A percentile compares a stretch with the other conserved stretches of the same genome.
Evolutionary conservation across 257 asterid genomes (phyloP).

Genomic region (Marsdenia floribunda): DNA sequence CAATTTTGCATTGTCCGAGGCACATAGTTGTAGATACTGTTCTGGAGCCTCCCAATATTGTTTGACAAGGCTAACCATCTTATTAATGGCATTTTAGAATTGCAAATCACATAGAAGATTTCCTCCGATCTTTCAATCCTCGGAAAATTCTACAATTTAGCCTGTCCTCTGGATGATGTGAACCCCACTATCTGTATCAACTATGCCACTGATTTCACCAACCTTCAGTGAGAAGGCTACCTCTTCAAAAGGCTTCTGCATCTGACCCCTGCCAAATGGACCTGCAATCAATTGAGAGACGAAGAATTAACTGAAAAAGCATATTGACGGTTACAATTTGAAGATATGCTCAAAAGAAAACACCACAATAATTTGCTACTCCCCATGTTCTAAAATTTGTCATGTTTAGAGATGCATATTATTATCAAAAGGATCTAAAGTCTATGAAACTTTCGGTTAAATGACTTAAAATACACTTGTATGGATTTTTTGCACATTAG

Average conservation of each 20-base stretch:
- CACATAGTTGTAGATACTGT: constrained; percentile 1
- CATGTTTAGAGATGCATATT: not conserved
- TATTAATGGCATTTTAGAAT: not conserved
- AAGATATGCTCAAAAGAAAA: not conserved
- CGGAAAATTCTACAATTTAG: constrained; percentile 8
- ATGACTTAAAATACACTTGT: not conserved
- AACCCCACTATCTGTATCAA: constrained; percentile 88
- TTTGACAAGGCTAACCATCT: not conserved
- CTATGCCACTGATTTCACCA: constrained; percentile 76
- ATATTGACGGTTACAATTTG: not conserved
- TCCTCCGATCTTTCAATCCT: not conserved
- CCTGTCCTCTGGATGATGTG: constrained; percentile 81
- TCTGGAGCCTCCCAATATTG: not conserved
- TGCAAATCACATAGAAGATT: constrained; percentile 1
- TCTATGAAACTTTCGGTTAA: not conserved
- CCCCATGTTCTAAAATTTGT: not conserved
- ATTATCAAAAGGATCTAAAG: not conserved
- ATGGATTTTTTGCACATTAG: not conserved
- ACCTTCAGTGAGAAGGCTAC: constrained; percentile 58
- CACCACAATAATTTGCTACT: not conserved
- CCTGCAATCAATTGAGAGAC: constrained; percentile 36
- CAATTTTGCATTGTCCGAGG: constrained; percentile 1
- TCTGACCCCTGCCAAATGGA: constrained; percentile 71
- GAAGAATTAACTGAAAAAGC: not conserved
- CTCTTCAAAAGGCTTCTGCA: constrained; percentile 94